Evolutionary conservation across 495 filamentous ascomycete genomes (phyloP), one percentile per base, ranked within the genome.

Genomic region (Melanomma pulvis-pyrius): DNA sequence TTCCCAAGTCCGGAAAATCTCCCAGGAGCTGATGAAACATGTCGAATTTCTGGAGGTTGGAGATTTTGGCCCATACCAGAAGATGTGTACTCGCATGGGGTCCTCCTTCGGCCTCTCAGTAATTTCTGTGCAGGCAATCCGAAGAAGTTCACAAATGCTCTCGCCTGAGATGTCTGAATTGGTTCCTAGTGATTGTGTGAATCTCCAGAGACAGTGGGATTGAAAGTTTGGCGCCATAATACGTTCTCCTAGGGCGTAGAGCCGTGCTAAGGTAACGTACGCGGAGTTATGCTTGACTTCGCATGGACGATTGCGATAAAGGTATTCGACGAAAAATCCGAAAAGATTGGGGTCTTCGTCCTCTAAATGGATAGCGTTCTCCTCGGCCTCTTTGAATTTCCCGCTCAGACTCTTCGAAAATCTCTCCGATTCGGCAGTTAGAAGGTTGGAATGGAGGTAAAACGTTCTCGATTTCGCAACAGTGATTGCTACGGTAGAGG

Each of bases 291-390:
- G 50, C 36, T 56, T 12, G 29, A 58, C 25, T 15, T 57, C 21
- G 21, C 39, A 24, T n/a, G 32, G 17, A 46, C 44, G 61, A 32
- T 64, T 52, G 30, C 61, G 50, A 36, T 64, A 64, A 46, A 64
- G 61, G 36, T 64, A 64, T 24, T 64, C 52, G 6, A 64, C 30
- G 41, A 58, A 64, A 26, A 59, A 64, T 29, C 61, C 61, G 28
- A 64, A 64, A 44, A 58, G 50, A 9, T 58, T 11, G 25, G 52
- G 61, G 30, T 64, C 61, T 29, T 64, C 61, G n/a, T 64, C 61
- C 25, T 34, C 21, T 19, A 64, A 15, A 12, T 64, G 34, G 19
- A 64, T 58, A 51, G 17, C 50, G 9, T 32, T 24, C 50, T 44
- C 26, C 19, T 56, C 52, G 17, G 61, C 50, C 22, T 57, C 52